Base-by-base conservation (phyloP, 805 yeast genomes). In the Yamadazyma takamatsuzukensis region DNA sequence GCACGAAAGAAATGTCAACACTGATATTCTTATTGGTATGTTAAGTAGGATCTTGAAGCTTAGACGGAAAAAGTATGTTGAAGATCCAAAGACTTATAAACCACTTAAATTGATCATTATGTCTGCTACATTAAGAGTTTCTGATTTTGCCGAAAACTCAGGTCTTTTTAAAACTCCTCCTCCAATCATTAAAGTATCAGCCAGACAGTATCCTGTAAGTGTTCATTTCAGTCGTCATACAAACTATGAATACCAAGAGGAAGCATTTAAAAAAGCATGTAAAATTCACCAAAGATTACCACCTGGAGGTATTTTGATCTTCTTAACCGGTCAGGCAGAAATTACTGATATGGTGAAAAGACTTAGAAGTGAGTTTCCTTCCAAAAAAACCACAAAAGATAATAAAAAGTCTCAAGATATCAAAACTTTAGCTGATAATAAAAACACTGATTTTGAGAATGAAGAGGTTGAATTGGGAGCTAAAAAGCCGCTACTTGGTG, bases 81-180 rank as follows among this genome's bases (percentile, higher is more conserved):
- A 69, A 32, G 63, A 78, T 42, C 78, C 83, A 2, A 25, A 33
- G 0, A 65, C 61, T 18, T 57, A 60, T 48, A 76, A 71, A 40
- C 88, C 83, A 9, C 66, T 93, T 39, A 93, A 90, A 54, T 60
- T 93, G 37, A 74, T 93, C 17, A 81, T 93, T 47, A 93, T 93
- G 99, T 89, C 97, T 27, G 99, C 99, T 12, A 93, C 99, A 0
- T 70, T 93, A 38, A 71, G 97, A 48, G 97, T 93, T 1, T 63
- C 90, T 11, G 99, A 93, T 56, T 93, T 93, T 52, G 78, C 96
- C 32, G 95, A 88, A 48, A 93, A 93, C 55, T 53, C 59, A 11
- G 59, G 70, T 2, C 63, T 94, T 19, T 93, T 94, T 49, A 57
- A 68, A 12, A 47, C 51, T 0, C 79, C 84, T 0, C 98, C 98